These are phyloP conservation scores for Penicillium sp. DNA, from an alignment of 2,329 filamentous ascomycete genomes.

Conservation along the genomic window DNA sequence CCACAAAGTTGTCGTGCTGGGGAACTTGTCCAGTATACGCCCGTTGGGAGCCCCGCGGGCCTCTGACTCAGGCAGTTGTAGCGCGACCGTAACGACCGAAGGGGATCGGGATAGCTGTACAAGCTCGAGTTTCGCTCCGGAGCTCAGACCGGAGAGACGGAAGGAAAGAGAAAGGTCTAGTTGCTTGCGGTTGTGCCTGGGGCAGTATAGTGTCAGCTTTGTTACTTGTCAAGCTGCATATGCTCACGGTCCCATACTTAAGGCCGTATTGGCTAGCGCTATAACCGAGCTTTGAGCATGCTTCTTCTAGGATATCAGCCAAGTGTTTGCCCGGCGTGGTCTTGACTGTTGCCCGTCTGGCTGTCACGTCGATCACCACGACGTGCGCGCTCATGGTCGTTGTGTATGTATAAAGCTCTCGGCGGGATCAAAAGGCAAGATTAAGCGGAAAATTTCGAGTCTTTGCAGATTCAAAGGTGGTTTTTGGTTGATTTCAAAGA, in stretches of 20 bases:
- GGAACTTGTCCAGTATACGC: slow-evolving; percentile 79
- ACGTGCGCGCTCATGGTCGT: slow-evolving; percentile 79
- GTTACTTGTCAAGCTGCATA: not conserved
- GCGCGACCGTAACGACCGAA: slow-evolving; percentile 81
- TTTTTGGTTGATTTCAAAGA: not conserved
- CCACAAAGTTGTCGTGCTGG: slow-evolving; percentile 88
- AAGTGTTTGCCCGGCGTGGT: slow-evolving; percentile 79
- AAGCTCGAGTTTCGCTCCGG: slow-evolving; percentile 90
- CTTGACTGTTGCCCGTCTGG: slow-evolving; percentile 78
- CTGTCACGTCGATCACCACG: slow-evolving; percentile 78
- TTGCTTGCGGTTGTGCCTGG: slow-evolving; percentile 77
- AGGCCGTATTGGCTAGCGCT: slow-evolving; percentile 73
- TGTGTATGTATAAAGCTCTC: slow-evolving; percentile 6
- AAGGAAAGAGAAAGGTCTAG: slow-evolving; percentile 84
- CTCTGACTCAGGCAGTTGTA: slow-evolving; percentile 78
- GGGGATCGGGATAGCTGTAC: slow-evolving; percentile 84
- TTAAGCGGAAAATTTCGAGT: not conserved
- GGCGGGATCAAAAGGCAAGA: not conserved
- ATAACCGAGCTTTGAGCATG: slow-evolving; percentile 78
- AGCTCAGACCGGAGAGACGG: slow-evolving; percentile 76
- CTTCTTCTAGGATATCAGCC: slow-evolving; percentile 82
- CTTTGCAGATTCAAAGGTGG: not conserved
- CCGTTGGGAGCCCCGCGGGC: slow-evolving; percentile 63
- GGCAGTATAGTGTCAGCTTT: slow-evolving; percentile 15
- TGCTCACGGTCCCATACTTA: slow-evolving; percentile 61